Conservation (phyloP, 805 yeast genomes). For the Metschnikowia anglica region DNA sequence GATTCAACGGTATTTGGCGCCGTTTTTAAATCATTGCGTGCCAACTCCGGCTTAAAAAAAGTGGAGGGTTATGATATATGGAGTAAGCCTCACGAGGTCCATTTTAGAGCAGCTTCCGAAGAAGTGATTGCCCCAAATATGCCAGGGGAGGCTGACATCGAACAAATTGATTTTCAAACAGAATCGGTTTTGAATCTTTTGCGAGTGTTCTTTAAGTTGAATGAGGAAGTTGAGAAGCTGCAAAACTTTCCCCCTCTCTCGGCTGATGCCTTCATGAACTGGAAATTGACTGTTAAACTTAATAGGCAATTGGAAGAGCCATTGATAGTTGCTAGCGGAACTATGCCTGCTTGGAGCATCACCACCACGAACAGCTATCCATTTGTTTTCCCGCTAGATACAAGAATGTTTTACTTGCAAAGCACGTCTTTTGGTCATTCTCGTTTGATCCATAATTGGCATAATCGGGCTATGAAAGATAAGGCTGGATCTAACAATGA, state of each 20-base stretch:
- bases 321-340: conserved; percentile 79
- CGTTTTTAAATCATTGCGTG: conserved; percentile 50
- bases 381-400: conserved; percentile 80
- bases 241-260: conserved; percentile 21
- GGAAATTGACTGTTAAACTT: conserved; percentile 82
- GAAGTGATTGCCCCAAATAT: neutral
- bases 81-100: conserved; percentile 53
- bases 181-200: conserved; percentile 47
- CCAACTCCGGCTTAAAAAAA: conserved; percentile 30
- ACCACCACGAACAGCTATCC: conserved; percentile 72
- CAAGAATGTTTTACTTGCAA: conserved; percentile 73
- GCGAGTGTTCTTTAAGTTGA: conserved; percentile 46
- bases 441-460: conserved; percentile 79
- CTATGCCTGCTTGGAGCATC: conserved; percentile 82
- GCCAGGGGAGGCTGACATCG: conserved; percentile 22
- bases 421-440: conserved; percentile 91
- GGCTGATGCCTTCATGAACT: conserved; percentile 54
- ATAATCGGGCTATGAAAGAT: conserved; percentile 25
- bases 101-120: conserved; percentile 27
- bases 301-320: conserved; percentile 89
- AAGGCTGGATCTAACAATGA: conserved; percentile 29
- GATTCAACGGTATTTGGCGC: conserved; percentile 80
- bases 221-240: conserved; percentile 16
- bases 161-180: conserved; percentile 30
- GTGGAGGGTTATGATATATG: conserved; percentile 56